Evolutionary conservation across 345 rosid genomes (phyloP).

Genomic region (Hibiscus trionum): DNA sequence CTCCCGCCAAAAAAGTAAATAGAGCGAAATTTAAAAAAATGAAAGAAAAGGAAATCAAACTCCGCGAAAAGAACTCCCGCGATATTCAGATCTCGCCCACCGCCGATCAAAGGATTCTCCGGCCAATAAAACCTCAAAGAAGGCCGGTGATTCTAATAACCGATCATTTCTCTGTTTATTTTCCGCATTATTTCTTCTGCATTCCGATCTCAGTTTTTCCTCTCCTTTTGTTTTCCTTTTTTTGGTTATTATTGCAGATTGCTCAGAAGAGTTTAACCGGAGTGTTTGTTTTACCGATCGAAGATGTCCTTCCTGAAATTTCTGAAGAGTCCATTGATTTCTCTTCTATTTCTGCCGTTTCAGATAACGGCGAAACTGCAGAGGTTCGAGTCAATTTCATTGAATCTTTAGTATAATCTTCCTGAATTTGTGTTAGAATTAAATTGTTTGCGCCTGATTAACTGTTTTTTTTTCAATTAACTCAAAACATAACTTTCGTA

Average conservation of each 20-base stretch:
- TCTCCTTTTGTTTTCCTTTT: neutral
- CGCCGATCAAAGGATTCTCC: conserved; percentile 14
- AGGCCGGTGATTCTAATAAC: neutral
- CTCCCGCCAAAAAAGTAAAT: neutral
- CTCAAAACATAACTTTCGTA: neutral
- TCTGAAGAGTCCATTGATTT: neutral
- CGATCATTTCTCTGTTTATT: neutral
- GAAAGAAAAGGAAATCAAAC: conserved; percentile 18
- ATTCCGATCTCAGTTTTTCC: neutral
- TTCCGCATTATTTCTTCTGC: neutral
- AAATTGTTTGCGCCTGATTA: neutral
- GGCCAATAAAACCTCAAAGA: conserved; percentile 16
- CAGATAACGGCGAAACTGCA: neutral
- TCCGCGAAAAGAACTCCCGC: conserved; percentile 13
- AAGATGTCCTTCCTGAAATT: neutral
- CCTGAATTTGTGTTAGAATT: neutral
- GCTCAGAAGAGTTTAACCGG: neutral
- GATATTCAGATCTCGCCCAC: conserved; percentile 3
- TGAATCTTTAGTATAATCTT: neutral
- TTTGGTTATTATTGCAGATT: neutral
- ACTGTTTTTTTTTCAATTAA: neutral
- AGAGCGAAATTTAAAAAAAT: conserved; percentile 3
- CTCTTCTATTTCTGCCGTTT: neutral
- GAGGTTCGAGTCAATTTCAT: conserved; percentile 1
- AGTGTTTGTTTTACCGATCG: neutral